phyloP scores from a whole-genome alignment of 495 filamentous ascomycete genomes.

The Neurospora sp. region DNA sequence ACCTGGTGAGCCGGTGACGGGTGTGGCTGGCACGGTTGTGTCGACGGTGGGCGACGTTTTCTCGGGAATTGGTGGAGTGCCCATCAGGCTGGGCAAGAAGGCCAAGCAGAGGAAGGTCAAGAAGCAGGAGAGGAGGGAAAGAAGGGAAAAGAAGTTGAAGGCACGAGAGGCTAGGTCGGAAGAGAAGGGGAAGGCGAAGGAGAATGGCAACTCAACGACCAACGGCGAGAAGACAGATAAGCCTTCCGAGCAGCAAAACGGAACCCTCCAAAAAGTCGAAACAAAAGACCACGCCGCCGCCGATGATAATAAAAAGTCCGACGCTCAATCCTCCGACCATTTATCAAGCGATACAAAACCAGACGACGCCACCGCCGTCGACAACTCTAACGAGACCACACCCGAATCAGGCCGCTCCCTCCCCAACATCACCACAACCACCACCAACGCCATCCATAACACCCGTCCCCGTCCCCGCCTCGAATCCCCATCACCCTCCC shows the following conservation, averaged over 20 bases:
- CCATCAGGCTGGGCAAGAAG: slow-evolving; percentile 44
- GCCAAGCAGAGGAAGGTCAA: slow-evolving; percentile 37
- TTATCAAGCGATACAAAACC: not conserved
- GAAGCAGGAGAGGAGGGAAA: slow-evolving; percentile 32
- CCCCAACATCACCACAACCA: slow-evolving; percentile 9
- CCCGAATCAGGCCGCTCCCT: not conserved
- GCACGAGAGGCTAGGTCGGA: slow-evolving; percentile 4
- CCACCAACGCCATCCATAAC: slow-evolving; percentile 11
- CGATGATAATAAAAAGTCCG: not conserved
- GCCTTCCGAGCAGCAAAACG: not conserved
- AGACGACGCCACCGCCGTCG: not conserved
- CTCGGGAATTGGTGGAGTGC: slow-evolving; percentile 49
- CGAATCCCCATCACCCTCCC: not conserved
- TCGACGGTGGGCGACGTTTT: slow-evolving; percentile 43
- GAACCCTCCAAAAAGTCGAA: not conserved
- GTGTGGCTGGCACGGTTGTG: slow-evolving; percentile 46
- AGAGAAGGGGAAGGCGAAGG: slow-evolving; percentile 2
- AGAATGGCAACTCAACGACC: not conserved
- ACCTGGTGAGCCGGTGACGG: slow-evolving; percentile 64
- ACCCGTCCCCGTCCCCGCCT: not conserved
- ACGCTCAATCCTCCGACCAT: not conserved
- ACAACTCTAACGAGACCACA: not conserved
- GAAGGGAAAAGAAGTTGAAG: slow-evolving; percentile 30
- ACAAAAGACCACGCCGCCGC: slow-evolving; percentile 2
- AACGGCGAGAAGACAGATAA: not conserved